These are phyloP conservation scores for Pythium phragmiticola DNA, from an alignment of 352 stramenopile species.

Conservation along the genomic window DNA sequence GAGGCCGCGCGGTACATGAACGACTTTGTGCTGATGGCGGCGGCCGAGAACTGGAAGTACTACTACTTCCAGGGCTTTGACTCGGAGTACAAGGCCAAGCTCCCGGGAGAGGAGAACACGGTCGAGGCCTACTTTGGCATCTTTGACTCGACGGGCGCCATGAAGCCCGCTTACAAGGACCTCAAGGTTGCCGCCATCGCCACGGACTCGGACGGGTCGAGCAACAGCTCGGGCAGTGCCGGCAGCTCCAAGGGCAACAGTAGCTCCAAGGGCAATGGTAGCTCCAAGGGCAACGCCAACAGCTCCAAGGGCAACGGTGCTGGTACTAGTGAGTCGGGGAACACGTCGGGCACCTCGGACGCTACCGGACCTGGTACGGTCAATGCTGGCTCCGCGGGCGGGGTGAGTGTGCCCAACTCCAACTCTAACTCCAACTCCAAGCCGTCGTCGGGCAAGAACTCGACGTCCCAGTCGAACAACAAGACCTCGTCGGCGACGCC, in stretches of 20 bases:
- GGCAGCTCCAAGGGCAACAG: neutral
- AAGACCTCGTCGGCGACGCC: constrained; percentile 8
- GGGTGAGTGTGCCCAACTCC: constrained; percentile 2
- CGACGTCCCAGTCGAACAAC: constrained; percentile 8
- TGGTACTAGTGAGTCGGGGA: neutral
- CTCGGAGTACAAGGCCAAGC: constrained; percentile 71
- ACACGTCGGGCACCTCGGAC: neutral
- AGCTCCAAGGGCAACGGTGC: neutral
- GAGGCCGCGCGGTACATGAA: constrained; percentile 70
- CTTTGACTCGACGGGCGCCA: constrained; percentile 54
- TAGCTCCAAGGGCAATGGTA: neutral
- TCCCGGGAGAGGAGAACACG: constrained; percentile 42
- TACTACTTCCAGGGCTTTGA: constrained; percentile 89
- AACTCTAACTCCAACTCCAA: neutral
- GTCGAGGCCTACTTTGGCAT: constrained; percentile 82
- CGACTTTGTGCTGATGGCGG: constrained; percentile 72
- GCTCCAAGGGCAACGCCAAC: neutral
- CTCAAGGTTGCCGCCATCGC: constrained; percentile 43
- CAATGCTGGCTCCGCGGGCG: constrained; percentile 12
- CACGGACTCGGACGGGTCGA: constrained; percentile 14
- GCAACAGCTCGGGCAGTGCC: neutral
- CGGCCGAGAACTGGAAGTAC: constrained; percentile 73
- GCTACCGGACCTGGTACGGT: constrained; percentile 13
- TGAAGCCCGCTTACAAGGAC: constrained; percentile 64
- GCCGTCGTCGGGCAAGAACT: constrained; percentile 17